Percentiles rank a stretch among this genome's conserved stretches.
These are phyloP conservation scores for Penicillium silybi DNA, from an alignment of 495 filamentous ascomycete genomes.

Conservation along the genomic window DNA sequence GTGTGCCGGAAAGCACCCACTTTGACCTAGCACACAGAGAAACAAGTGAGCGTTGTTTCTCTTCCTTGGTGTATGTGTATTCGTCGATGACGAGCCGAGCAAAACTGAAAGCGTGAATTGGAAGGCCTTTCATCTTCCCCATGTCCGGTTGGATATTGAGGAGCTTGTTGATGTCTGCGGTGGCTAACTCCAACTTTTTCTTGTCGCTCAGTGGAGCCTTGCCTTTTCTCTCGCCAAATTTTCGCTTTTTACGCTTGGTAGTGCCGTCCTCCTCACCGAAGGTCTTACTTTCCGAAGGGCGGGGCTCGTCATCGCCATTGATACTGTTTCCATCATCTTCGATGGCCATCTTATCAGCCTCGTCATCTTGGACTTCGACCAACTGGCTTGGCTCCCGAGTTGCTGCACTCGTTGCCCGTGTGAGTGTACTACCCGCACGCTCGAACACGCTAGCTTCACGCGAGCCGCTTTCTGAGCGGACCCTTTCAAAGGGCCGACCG, in stretches of 20 bases:
- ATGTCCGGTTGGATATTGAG: neutral
- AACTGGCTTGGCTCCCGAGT: neutral
- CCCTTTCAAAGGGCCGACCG: too few species aligned
- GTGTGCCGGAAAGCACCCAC: constrained; percentile 70
- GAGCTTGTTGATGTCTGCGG: constrained; percentile 14
- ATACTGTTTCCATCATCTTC: neutral
- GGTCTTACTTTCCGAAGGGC: too few species aligned
- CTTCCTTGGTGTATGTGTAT: constrained; percentile 53
- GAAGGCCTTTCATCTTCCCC: constrained; percentile 26
- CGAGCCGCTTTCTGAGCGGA: too few species aligned
- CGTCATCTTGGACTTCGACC: neutral
- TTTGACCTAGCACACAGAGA: constrained; percentile 46
- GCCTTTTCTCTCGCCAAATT: constrained; percentile 1
- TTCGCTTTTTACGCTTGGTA: neutral
- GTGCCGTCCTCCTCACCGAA: too few species aligned
- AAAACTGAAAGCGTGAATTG: constrained; percentile 59
- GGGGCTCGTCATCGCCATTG: neutral
- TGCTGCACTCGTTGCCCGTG: neutral
- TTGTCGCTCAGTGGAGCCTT: neutral
- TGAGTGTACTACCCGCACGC: neutral
- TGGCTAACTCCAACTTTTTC: neutral
- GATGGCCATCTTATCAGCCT: neutral
- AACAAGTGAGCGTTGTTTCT: constrained; percentile 26
- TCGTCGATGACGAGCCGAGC: constrained; percentile 66
- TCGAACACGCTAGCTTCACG: too few species aligned